Evolutionary conservation across 441 rosid genomes (phyloP).

Genomic region (Syzygium syzygioides): DNA sequence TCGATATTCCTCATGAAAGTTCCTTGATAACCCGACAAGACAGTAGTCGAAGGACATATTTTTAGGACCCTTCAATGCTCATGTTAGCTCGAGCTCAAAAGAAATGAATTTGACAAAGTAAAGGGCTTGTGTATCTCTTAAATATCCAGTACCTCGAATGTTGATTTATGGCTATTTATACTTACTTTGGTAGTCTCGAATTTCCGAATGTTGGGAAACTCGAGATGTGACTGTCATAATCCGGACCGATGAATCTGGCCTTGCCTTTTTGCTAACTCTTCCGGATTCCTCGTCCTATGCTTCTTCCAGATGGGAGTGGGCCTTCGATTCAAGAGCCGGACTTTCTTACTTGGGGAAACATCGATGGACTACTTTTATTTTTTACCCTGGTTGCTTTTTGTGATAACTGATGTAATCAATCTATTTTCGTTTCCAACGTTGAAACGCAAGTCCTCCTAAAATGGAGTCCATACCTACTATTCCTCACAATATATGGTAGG

Average conservation of each 20-base stretch:
- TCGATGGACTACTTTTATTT: neutral
- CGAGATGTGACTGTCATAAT: too few species aligned
- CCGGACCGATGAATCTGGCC: neutral
- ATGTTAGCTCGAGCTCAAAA: neutral
- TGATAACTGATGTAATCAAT: neutral
- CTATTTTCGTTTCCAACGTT: neutral
- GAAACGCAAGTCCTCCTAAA: neutral
- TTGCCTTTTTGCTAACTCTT: neutral
- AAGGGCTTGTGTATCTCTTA: neutral
- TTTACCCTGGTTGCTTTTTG: neutral
- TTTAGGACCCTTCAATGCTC: neutral
- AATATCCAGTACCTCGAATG: neutral
- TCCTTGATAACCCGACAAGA: neutral
- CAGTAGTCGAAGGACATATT: neutral
- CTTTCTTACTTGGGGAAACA: neutral
- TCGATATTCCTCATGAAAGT: neutral
- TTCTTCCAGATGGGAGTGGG: neutral
- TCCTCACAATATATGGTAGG: neutral
- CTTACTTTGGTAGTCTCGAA: too few species aligned
- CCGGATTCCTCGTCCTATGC: neutral
- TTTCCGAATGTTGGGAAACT: too few species aligned
- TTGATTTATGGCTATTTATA: neutral
- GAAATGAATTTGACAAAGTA: neutral
- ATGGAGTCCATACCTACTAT: neutral
- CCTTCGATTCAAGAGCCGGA: neutral